These are phyloP conservation scores for Candida tropicalis DNA, from an alignment of 1,139 yeast genomes.

Conservation along the genomic window DNA sequence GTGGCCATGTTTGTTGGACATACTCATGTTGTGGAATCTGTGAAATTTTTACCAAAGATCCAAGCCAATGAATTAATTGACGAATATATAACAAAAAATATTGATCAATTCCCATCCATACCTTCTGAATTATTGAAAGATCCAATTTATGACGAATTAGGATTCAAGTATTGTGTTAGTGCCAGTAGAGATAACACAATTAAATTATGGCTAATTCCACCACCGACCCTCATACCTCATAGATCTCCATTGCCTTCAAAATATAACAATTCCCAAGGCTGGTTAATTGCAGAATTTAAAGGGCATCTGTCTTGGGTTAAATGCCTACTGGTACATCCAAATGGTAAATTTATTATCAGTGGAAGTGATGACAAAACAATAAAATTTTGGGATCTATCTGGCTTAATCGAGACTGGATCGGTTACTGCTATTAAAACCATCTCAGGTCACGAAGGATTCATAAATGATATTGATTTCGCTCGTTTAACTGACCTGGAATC, in stretches of 20 bases:
- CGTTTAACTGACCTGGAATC: slow-evolving; percentile 26
- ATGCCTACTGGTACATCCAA: slow-evolving; percentile 70
- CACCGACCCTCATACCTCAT: slow-evolving; percentile 55
- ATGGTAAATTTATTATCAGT: slow-evolving; percentile 69
- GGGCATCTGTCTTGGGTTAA: slow-evolving; percentile 94
- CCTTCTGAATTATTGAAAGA: slow-evolving; percentile 35
- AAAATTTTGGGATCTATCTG: slow-evolving; percentile 74
- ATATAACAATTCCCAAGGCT: slow-evolving; percentile 59
- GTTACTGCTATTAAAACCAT: slow-evolving; percentile 54
- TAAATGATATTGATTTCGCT: slow-evolving; percentile 69
- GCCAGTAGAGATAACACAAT: slow-evolving; percentile 82
- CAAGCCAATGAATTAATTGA: slow-evolving; percentile 53
- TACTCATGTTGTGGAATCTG: slow-evolving; percentile 80
- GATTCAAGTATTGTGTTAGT: slow-evolving; percentile 71
- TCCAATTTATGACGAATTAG: slow-evolving; percentile 39
- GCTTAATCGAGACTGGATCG: slow-evolving; percentile 43
- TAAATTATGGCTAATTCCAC: slow-evolving; percentile 75
- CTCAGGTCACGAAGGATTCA: slow-evolving; percentile 72
- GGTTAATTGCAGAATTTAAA: slow-evolving; percentile 51
- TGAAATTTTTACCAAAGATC: slow-evolving; percentile 62
- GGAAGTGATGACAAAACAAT: slow-evolving; percentile 81
- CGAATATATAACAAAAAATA: slow-evolving; percentile 40
- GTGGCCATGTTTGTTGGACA: slow-evolving; percentile 74
- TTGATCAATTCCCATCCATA: slow-evolving; percentile 34
- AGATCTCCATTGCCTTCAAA: slow-evolving; percentile 59